Conservation (phyloP, 1,139 yeast genomes). For the Suzukiozyma palmioleophila region DNA sequence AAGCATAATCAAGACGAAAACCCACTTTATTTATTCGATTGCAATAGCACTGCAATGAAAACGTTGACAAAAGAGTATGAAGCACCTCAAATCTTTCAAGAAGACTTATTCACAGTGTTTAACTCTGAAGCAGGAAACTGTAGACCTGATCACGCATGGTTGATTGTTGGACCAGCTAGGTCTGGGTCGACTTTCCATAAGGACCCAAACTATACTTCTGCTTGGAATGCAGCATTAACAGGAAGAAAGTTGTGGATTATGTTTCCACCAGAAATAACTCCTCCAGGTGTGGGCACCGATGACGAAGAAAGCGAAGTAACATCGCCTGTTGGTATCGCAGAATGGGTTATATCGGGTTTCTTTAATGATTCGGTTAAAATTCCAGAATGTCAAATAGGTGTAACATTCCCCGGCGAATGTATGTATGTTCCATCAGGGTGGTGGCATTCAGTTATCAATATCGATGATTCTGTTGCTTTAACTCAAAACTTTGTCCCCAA, state of each 20-base stretch:
- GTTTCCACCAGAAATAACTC: conserved; percentile 72
- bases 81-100: conserved; percentile 48
- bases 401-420: conserved; percentile 79
- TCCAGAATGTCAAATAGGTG: conserved; percentile 57
- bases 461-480: conserved; percentile 74
- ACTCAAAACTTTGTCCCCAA: conserved; percentile 85
- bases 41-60: conserved; percentile 62
- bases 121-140: conserved; percentile 33
- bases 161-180: conserved; percentile 75
- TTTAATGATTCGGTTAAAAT: conserved; percentile 54
- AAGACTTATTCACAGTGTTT: conserved; percentile 47
- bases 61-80: conserved; percentile 50
- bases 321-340: conserved; percentile 84
- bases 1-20: conserved; percentile 65
- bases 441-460: conserved; percentile 91
- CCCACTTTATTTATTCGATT: conserved; percentile 82
- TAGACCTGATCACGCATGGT: conserved; percentile 89
- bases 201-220: conserved; percentile 86
- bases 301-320: conserved; percentile 85
- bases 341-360: conserved; percentile 82
- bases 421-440: conserved; percentile 90
- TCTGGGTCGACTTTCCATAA: conserved; percentile 90
- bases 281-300: conserved; percentile 84
- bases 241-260: conserved; percentile 86
- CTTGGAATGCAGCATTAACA: conserved; percentile 78